Conservation (phyloP, 768 basidiomycete genomes). For the Tulasnella sp. region DNA sequence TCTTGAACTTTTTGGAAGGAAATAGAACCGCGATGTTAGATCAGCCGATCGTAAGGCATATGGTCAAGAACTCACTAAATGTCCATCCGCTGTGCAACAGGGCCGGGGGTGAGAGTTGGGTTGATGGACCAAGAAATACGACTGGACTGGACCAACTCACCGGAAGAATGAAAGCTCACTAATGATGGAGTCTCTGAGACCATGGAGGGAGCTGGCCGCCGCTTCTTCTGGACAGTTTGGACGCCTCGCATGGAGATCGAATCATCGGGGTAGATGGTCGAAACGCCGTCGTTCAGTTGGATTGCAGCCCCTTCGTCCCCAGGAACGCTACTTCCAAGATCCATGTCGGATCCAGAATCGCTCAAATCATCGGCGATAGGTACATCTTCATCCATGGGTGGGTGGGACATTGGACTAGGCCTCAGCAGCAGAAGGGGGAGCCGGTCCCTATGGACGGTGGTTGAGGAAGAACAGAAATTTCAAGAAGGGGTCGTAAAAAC, state of each 20-base stretch:
- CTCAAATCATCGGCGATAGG: neutral
- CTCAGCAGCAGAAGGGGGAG: too few relatives aligned
- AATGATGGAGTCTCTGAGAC: slow-evolving; percentile 1
- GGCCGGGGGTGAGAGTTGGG: neutral
- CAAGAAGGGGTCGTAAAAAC: too few relatives aligned
- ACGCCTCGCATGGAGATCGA: slow-evolving; percentile 10
- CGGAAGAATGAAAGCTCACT: slow-evolving; percentile 7
- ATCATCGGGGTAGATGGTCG: slow-evolving; percentile 14
- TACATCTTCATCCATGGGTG: too few relatives aligned
- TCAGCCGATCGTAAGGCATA: neutral
- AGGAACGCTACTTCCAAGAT: neutral
- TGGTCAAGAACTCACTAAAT: neutral
- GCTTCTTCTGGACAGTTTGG: neutral
- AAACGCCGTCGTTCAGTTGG: neutral
- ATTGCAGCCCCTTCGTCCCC: neutral
- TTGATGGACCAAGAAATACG: neutral
- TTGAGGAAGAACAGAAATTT: too few relatives aligned
- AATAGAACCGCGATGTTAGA: neutral
- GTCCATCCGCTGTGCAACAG: slow-evolving; percentile 9
- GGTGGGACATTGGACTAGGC: too few relatives aligned
- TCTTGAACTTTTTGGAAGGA: slow-evolving; percentile 2
- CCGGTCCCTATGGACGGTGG: too few relatives aligned
- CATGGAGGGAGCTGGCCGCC: neutral
- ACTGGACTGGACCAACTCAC: slow-evolving; percentile 8
- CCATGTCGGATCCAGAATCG: neutral